Conservation (phyloP, 208 protist genomes). For the Acanthamoeba castellanii region DNA sequence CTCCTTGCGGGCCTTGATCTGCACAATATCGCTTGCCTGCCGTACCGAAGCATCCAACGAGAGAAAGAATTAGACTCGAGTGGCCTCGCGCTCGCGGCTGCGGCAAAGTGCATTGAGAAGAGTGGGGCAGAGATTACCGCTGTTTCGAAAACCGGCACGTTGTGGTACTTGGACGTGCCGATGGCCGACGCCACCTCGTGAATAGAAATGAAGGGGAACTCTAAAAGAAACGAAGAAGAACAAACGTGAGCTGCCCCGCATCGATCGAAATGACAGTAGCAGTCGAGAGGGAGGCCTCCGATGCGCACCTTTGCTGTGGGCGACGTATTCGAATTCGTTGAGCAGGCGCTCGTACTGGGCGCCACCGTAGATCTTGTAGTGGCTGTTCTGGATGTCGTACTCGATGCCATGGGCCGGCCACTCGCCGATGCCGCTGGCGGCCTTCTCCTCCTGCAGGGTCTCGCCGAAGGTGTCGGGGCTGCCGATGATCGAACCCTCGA, state of each 20-base stretch:
- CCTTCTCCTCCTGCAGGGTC: constrained; percentile 82
- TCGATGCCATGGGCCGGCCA: constrained; percentile 82
- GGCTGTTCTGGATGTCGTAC: constrained; percentile 83
- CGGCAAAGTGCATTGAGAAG: background rate
- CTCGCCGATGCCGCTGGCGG: constrained; percentile 42
- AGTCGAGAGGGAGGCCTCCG: background rate
- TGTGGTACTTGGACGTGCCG: constrained; percentile 83
- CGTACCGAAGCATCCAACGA: constrained; percentile 31
- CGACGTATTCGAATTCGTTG: constrained; percentile 87
- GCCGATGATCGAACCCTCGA: constrained; percentile 85
- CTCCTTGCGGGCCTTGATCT: constrained; percentile 75
- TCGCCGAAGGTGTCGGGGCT: constrained; percentile 83
- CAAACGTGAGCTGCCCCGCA: background rate
- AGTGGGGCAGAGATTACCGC: constrained; percentile 68
- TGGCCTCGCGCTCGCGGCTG: background rate
- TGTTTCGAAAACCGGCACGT: constrained; percentile 83
- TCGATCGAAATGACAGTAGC: no score
- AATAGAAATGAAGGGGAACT: constrained; percentile 85
- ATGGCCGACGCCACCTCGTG: constrained; percentile 87
- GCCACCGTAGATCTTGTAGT: constrained; percentile 85
- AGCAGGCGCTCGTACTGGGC: constrained; percentile 86
- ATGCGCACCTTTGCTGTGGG: constrained; percentile 75
- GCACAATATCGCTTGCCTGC: constrained; percentile 76
- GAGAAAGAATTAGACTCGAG: background rate
- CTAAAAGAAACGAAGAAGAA: background rate